These are phyloP conservation scores for Oxyria digyna DNA, from an alignment of 148 eudicot species.

Conservation along the genomic window DNA sequence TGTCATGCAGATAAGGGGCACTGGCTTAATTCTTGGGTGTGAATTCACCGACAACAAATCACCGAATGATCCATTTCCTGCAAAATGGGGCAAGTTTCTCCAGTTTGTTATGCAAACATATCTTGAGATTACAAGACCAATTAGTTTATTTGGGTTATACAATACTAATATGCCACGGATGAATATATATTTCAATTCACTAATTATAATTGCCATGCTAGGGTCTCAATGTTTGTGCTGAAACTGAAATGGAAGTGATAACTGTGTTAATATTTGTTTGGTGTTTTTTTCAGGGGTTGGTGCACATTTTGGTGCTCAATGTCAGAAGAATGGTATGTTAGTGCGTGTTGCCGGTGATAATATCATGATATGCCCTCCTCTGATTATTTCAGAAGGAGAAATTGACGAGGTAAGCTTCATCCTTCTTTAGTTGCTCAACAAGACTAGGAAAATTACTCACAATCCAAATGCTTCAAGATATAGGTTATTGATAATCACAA, in stretches of 20 bases:
- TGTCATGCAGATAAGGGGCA: conserved; percentile 62
- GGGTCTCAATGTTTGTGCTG: too few species aligned
- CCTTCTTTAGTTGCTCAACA: not conserved
- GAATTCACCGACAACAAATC: conserved; percentile 88
- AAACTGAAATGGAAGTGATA: not conserved
- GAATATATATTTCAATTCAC: not conserved
- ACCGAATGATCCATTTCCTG: conserved; percentile 72
- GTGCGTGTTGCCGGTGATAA: conserved; percentile 87
- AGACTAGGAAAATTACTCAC: not conserved
- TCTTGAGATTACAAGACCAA: not conserved
- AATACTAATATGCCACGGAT: not conserved
- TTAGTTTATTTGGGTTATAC: not conserved
- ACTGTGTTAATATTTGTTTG: not conserved
- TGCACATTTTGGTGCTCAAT: conserved; percentile 78
- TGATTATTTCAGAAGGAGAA: conserved; percentile 52
- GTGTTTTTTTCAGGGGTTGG: conserved; percentile 36
- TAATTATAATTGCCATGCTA: too few species aligned
- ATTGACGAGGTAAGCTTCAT: conserved; percentile 53
- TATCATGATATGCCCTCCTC: conserved; percentile 88
- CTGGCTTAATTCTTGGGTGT: conserved; percentile 78
- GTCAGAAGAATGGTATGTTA: conserved; percentile 83
- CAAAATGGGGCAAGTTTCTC: conserved; percentile 71
- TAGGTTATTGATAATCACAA: not conserved
- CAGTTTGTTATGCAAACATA: not conserved
- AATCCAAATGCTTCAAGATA: not conserved